A percentile compares a stretch with the other conserved stretches of the same genome.
Evolutionary conservation across 495 filamentous ascomycete species (phyloP).

Genomic region (Trichodelitschia bisporula): DNA sequence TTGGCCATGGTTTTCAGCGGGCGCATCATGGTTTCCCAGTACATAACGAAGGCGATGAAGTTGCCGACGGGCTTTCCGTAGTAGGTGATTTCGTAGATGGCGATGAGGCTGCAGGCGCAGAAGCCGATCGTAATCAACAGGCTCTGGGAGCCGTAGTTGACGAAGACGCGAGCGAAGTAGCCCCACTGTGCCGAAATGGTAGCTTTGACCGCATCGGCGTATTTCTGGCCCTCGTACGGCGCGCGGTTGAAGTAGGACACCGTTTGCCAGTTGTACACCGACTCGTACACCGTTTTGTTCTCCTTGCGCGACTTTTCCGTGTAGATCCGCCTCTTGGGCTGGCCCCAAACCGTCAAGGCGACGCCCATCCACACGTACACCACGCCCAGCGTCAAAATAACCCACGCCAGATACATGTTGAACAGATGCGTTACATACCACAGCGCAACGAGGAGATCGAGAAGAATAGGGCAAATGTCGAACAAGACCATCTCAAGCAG

Average conservation of each 20-base stretch:
- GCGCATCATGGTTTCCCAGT: constrained; percentile 29
- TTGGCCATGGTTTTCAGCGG: constrained; percentile 40
- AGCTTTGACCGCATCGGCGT: constrained; percentile 17
- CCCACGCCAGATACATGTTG: constrained; percentile 49
- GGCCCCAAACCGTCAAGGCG: constrained; percentile 3
- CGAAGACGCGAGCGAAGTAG: constrained; percentile 11
- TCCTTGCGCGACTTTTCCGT: constrained; percentile 25
- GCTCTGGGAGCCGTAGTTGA: constrained; percentile 24
- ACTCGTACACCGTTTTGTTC: constrained; percentile 33
- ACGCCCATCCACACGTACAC: constrained; percentile 30
- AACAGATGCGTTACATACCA: constrained; percentile 43
- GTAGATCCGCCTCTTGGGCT: constrained; percentile 5
- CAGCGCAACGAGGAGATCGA: constrained; percentile 45
- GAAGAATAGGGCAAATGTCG: constrained; percentile 39
- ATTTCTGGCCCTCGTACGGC: constrained; percentile 35
- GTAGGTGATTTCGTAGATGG: constrained; percentile 35
- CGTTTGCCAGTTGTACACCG: constrained; percentile 42
- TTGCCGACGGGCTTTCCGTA: constrained; percentile 33
- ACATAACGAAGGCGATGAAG: constrained; percentile 45
- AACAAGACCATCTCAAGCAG: constrained; percentile 45
- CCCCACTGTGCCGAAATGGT: constrained; percentile 9
- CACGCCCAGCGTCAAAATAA: constrained; percentile 33
- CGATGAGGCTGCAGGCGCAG: constrained; percentile 37
- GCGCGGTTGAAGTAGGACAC: constrained; percentile 48
- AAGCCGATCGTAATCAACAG: constrained; percentile 37